Percentiles rank a stretch among this genome's conserved stretches.
These are phyloP conservation scores for Laguncularia racemosa DNA, from an alignment of 345 rosid species.

Conservation along the genomic window DNA sequence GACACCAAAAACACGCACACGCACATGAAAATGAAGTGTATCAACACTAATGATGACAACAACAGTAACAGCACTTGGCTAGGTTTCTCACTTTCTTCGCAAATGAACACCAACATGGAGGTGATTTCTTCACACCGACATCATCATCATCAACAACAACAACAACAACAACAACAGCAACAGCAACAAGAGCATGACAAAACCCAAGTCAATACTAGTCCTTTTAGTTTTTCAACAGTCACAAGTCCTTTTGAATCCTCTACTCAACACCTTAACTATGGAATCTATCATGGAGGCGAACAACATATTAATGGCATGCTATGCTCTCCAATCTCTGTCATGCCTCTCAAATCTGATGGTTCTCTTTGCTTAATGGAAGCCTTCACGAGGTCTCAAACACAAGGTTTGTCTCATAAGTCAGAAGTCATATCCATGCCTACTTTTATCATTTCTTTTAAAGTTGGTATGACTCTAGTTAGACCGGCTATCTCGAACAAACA, in stretches of 20 bases:
- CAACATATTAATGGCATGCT: conserved; percentile 18
- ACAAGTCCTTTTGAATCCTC: conserved; percentile 26
- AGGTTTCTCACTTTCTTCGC: conserved; percentile 81
- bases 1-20: conserved; percentile 1
- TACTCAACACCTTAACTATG: conserved; percentile 21
- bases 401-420: conserved; percentile 30
- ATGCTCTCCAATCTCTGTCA: conserved; percentile 53
- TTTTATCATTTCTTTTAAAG: too few species aligned
- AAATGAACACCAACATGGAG: conserved; percentile 48
- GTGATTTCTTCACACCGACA: conserved; percentile 6
- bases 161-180: conserved; percentile 12
- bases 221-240: conserved; percentile 22
- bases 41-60: conserved; percentile 30
- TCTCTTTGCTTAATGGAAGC: conserved; percentile 93
- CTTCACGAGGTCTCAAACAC: conserved; percentile 59
- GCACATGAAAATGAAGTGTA: conserved; percentile 47
- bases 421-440: too few species aligned
- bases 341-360: conserved; percentile 95
- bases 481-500: too few species aligned
- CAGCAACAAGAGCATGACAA: conserved; percentile 15
- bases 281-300: conserved; percentile 27
- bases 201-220: conserved; percentile 11
- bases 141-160: conserved; percentile 10
- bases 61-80: conserved; percentile 40
- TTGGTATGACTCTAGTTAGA: too few species aligned